phyloP scores from a whole-genome alignment of 2,329 filamentous ascomycete species.

The Aspergillus thermomutatus region DNA sequence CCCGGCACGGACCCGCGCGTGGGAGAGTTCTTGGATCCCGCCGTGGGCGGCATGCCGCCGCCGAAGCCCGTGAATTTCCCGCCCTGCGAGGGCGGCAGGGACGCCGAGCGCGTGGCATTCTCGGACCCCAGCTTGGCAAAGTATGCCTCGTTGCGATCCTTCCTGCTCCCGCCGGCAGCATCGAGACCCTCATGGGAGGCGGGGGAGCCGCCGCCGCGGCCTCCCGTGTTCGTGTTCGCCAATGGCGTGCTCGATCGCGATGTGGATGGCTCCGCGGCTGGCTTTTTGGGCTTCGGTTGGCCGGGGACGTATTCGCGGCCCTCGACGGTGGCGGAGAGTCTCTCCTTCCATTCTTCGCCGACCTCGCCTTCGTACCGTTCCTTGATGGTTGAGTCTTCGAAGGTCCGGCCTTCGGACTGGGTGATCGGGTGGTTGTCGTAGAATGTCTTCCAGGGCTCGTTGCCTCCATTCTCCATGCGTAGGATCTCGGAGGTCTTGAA shows the following conservation, averaged over 20 bases:
- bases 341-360: conserved; percentile 93
- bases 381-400: conserved; percentile 85
- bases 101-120: conserved; percentile 72
- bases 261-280: conserved; percentile 29
- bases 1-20: conserved; percentile 46
- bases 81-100: conserved; percentile 80
- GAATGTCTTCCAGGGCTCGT: conserved; percentile 81
- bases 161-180: conserved; percentile 48
- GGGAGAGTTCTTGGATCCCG: conserved; percentile 25
- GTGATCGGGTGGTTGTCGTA: conserved; percentile 72
- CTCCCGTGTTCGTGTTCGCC: conserved; percentile 14
- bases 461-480: conserved; percentile 90
- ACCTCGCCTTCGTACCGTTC: conserved; percentile 87
- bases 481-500: conserved; percentile 92
- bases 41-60: conserved; percentile 61
- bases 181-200: conserved; percentile 23
- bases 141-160: conserved; percentile 75
- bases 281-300: conserved; percentile 51
- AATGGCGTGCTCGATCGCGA: conserved; percentile 28
- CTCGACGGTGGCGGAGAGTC: conserved; percentile 82
- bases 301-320: conserved; percentile 78
- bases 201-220: conserved; percentile 20
- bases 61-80: conserved; percentile 93
- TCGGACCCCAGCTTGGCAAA: conserved; percentile 81
- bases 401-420: conserved; percentile 64